Conservation (phyloP, 108 stramenopile genomes). For the Fragilariopsis cylindrus region DNA sequence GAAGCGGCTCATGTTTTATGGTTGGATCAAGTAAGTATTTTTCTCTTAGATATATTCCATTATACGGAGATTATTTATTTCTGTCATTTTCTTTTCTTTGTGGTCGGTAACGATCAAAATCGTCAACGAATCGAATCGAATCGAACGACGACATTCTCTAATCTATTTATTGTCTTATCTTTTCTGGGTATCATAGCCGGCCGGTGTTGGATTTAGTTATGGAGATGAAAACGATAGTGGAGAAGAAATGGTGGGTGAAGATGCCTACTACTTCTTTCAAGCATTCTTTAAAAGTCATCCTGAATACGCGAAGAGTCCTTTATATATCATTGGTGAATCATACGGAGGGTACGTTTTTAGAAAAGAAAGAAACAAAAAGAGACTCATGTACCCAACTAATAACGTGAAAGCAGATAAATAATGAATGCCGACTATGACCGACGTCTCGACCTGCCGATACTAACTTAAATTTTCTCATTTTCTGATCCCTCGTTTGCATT, state of each 20-base stretch:
- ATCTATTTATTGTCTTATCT: too few species aligned
- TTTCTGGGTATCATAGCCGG: constrained; percentile 59
- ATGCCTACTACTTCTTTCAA: constrained; percentile 94
- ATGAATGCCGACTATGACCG: not conserved
- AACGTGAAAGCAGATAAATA: too few species aligned
- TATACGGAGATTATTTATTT: too few species aligned
- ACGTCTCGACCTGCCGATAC: not conserved
- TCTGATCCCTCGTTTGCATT: not conserved
- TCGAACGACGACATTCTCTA: too few species aligned
- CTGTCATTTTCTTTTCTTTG: too few species aligned
- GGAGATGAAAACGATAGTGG: constrained; percentile 77
- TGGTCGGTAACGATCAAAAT: too few species aligned
- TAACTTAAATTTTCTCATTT: not conserved
- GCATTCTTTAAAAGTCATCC: constrained; percentile 86
- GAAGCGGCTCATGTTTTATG: constrained; percentile 94
- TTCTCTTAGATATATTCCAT: too few species aligned
- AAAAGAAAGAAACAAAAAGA: not conserved
- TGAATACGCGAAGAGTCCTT: constrained; percentile 76
- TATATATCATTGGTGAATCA: constrained; percentile 85
- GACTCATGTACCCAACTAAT: not conserved
- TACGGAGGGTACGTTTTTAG: constrained; percentile 73
- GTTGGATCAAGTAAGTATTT: constrained; percentile 64
- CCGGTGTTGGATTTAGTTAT: constrained; percentile 96
- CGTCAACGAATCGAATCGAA: too few species aligned
- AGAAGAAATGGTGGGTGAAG: constrained; percentile 91